Percentiles rank a stretch among this genome's conserved stretches.
Conservation (phyloP, 805 yeast species). For the Pachysolen tannophilus region DNA sequence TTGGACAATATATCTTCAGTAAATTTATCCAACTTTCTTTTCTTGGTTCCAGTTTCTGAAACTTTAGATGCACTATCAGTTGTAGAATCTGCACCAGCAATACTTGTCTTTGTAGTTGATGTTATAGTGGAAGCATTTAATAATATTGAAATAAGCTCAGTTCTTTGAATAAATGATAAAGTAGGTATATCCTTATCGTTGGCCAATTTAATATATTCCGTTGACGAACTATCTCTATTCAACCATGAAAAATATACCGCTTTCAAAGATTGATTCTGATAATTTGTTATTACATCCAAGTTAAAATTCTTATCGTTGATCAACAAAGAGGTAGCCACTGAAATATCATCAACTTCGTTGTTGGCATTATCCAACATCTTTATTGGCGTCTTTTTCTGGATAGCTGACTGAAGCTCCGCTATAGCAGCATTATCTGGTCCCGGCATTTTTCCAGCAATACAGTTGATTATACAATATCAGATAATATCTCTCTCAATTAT, state of each 20-base stretch:
- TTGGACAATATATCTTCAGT: constrained; percentile 24
- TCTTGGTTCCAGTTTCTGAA: constrained; percentile 4
- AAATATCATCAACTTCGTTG: constrained; percentile 4
- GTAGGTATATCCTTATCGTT: constrained; percentile 5
- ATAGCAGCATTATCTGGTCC: not conserved
- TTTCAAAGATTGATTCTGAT: no score
- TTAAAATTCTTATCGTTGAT: constrained; percentile 1
- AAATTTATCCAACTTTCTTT: constrained; percentile 24
- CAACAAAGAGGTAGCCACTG: constrained; percentile 1
- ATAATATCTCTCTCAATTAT: no score
- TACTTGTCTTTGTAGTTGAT: constrained; percentile 6
- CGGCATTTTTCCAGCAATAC: no score
- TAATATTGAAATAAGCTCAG: constrained; percentile 7
- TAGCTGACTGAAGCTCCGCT: not conserved
- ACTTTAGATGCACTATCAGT: constrained; percentile 5
- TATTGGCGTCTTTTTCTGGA: not conserved
- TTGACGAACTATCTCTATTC: constrained; percentile 7
- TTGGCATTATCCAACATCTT: constrained; percentile 1
- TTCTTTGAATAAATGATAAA: constrained; percentile 8
- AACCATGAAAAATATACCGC: constrained; percentile 7
- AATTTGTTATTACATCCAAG: no score
- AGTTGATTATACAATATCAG: no score
- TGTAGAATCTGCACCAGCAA: no score
- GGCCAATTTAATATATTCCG: constrained; percentile 9
- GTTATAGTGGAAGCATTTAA: constrained; percentile 4